Conservation (phyloP, 139 green algal species). For the Micromonas pusilla region DNA sequence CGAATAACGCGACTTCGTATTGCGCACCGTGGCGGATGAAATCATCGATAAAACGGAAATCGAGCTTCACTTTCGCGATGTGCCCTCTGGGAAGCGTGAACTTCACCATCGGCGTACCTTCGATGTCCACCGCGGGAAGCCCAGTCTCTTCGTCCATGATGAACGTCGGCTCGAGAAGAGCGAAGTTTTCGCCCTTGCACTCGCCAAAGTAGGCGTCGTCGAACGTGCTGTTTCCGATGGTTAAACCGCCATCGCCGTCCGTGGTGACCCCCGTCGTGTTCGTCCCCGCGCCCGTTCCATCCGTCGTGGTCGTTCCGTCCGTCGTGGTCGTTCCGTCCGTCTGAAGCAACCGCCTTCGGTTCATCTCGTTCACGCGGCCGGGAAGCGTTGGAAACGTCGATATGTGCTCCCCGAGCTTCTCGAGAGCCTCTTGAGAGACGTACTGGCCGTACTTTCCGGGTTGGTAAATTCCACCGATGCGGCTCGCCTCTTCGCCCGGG, state of each 20-base stretch:
- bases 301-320: neutral
- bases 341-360: neutral
- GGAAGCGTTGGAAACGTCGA: neutral
- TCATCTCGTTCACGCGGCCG: neutral
- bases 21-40: conserved; percentile 8
- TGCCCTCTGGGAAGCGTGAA: conserved; percentile 10
- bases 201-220: neutral
- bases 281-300: neutral
- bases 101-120: conserved; percentile 1
- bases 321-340: neutral
- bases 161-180: conserved; percentile 2
- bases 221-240: neutral
- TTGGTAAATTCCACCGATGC: no score
- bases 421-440: neutral
- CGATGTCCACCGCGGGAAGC: neutral
- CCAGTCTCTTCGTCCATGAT: neutral
- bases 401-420: neutral
- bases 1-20: conserved; percentile 18
- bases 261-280: neutral
- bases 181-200: conserved; percentile 15
- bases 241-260: neutral
- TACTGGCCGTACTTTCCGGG: neutral
- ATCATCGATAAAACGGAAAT: conserved; percentile 21
- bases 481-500: neutral
- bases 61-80: conserved; percentile 18